Base-by-base conservation (phyloP, 805 yeast genomes). In the Danielia oregonensis region DNA sequence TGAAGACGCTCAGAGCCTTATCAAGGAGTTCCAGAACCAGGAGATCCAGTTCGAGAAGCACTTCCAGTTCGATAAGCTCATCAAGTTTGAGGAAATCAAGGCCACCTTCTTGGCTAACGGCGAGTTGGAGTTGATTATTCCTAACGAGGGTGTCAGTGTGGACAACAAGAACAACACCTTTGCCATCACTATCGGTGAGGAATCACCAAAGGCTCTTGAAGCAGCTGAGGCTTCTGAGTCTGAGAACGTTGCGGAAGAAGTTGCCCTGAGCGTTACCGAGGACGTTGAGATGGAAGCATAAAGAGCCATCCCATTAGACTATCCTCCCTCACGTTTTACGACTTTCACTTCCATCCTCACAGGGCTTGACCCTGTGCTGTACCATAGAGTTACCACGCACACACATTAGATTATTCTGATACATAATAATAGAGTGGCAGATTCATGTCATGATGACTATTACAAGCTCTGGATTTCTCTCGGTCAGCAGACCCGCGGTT, bases 11-110 rank as follows among this genome's bases (percentile, higher is more conserved):
- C 47, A 55, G 42, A 40, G 51, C 18, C 54, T 67, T 31, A 67
- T 65, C 35, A 49, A 54, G 42, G 69, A 65, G 23, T 66, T 54
- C 49, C 44, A 51, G 32, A 61, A 65, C 37, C 63, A 63, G 32
- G 70, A 65, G 50, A 59, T 67, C 32, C 54, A 51, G 34, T 67
- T 67, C 41, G 70, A 65, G 46, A 67, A 67, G 51, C 64, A 61
- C 43, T 65, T 65, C 46, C 60, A 59, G 35, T 67, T 67, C 42
- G 70, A 62, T 36, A 65, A 65, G 48, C 34, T 55, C 18, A 54
- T 67, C 41, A 61, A 61, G 36, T 56, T 53, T 30, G 57, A 59
- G 28, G 58, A 62, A 46, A 63, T 67, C 42, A 56, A 50, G 39
- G 72, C 72, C 18, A 52, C 51, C 33, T 63, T 65, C 43, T 41